Evolutionary conservation across 2,329 filamentous ascomycete species (phyloP), one percentile per base, ranked within the genome.

Genomic region (Fusarium irregulare): DNA sequence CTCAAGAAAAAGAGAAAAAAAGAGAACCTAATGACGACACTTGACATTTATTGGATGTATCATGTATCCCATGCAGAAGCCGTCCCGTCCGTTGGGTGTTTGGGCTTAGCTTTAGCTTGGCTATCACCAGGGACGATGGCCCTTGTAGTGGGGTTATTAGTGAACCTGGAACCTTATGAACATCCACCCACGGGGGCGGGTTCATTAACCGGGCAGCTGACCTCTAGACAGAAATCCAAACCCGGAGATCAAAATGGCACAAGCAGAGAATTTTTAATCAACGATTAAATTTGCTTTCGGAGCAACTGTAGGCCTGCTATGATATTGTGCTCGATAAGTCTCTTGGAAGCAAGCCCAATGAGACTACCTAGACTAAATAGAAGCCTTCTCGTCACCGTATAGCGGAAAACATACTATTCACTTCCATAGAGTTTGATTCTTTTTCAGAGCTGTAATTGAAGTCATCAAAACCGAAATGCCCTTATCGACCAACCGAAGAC

Each of bases 21-120:
- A 42, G 27, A 41, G 34, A 48, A 8, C 27, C 27, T 28, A 56
- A 65, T 70, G 68, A 70, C 68, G 67, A 70, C 67, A 70, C 66
- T 28, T 41, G 25, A 42, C 23, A 41, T 51, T 20, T 10, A 47
- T 66, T 55, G 56, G 51, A 65, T 56, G 61, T 62, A 21, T 58
- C 27, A 60, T 56, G 61, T 57, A 21, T 58, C 28, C 49, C 37
- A 54, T 64, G 44, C 41, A 37, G 46, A 54, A 49, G 48, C 48
- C 21, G 56, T 47, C 42, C 57, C 42, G 47, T 41, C 44, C 14
- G 13, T 49, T 28, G 30, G 42, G 30, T n/a, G 25, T 20, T 30
- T 30, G 28, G 6, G 41, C 44, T n/a, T 37, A 37, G 18, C 34
- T 18, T 37, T 37, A 23, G 21, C 34, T 50, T 40, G 23, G 45